Percentiles rank a stretch among this genome's conserved stretches.
Evolutionary conservation across 371 early-diverging fungal species (phyloP).

Genomic region (Synchytrium microbalum): DNA sequence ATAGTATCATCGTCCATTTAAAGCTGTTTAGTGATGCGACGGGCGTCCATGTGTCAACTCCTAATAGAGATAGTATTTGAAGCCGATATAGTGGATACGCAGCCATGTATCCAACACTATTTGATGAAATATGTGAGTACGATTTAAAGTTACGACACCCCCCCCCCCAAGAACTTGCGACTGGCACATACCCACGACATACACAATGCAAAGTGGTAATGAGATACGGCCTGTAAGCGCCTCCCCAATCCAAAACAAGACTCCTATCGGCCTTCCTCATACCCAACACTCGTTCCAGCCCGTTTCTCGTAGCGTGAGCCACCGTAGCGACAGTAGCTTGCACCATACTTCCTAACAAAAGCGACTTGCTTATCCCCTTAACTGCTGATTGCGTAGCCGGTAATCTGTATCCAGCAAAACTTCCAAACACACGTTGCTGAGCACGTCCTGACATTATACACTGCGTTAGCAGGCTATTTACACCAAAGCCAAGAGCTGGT

Average conservation of each 20-base stretch:
- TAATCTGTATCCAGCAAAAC: neutral
- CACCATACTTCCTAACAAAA: too few relatives aligned
- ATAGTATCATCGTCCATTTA: neutral
- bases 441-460: neutral
- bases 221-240: neutral
- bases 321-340: neutral
- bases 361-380: too few relatives aligned
- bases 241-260: neutral
- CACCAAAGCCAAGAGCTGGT: neutral
- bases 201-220: neutral
- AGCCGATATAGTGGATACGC: neutral
- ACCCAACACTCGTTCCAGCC: neutral
- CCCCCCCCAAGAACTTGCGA: neutral
- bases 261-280: neutral
- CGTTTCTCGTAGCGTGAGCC: neutral
- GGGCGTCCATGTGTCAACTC: neutral
- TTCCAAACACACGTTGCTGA: neutral
- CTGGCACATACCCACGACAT: neutral
- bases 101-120: neutral
- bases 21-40: neutral
- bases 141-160: neutral
- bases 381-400: neutral
- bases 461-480: neutral
- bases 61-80: neutral
- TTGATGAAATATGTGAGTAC: neutral